Evolutionary conservation across 2,329 filamentous ascomycete species (phyloP).

Genomic region (Colletotrichum tofieldiae): DNA sequence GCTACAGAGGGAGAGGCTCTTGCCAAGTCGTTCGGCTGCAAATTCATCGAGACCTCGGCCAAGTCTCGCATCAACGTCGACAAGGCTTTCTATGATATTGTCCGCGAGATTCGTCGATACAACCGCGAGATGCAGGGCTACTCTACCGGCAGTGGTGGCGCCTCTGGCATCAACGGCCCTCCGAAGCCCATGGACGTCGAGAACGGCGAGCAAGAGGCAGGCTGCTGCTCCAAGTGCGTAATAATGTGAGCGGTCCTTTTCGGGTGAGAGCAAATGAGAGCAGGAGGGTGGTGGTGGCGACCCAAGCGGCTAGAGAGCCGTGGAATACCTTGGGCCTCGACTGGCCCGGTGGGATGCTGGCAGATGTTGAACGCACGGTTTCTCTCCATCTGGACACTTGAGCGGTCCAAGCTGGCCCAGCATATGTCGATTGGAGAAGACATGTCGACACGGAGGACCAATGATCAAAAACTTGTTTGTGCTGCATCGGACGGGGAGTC

Average conservation of each 20-base stretch:
- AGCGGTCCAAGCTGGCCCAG: constrained; percentile 37
- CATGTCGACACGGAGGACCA: constrained; percentile 35
- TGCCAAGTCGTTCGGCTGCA: constrained; percentile 91
- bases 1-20: constrained; percentile 87
- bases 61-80: constrained; percentile 99
- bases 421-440: constrained; percentile 34
- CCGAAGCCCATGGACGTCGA: constrained; percentile 85
- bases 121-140: constrained; percentile 98
- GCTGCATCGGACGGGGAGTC: constrained; percentile 59
- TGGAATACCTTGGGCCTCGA: constrained; percentile 33
- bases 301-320: constrained; percentile 29
- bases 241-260: constrained; percentile 78
- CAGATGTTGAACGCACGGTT: constrained; percentile 38
- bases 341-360: constrained; percentile 34
- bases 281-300: constrained; percentile 16
- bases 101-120: constrained; percentile 96
- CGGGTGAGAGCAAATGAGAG: background rate
- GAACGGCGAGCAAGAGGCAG: constrained; percentile 76
- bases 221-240: constrained; percentile 89
- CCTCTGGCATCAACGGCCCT: constrained; percentile 73
- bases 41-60: constrained; percentile 98
- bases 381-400: constrained; percentile 29
- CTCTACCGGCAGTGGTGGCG: constrained; percentile 78
- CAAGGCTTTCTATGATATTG: constrained; percentile 98
- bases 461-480: constrained; percentile 48